phyloP scores from a whole-genome alignment of 176 grass and related monocot genomes.

The Rhynchospora breviuscula region DNA sequence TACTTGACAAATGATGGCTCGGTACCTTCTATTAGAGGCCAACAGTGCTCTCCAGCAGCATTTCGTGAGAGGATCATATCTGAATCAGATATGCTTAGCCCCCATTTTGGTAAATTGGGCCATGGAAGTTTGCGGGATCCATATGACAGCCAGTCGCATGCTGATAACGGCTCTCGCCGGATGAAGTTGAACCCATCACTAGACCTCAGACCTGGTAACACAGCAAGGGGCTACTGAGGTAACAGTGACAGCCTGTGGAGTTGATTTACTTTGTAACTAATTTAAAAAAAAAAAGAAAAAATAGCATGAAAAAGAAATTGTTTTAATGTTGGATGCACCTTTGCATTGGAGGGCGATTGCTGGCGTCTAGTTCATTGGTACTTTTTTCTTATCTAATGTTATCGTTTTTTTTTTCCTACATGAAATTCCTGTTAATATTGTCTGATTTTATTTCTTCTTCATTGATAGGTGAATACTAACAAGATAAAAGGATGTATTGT shows the following conservation, averaged over 20 bases:
- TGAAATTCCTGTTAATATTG: background rate
- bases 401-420: background rate
- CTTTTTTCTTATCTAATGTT: background rate
- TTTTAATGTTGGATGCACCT: background rate
- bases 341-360: conserved; percentile 10
- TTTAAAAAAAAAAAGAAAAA: conserved; percentile 23
- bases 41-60: conserved; percentile 39
- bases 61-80: conserved; percentile 50
- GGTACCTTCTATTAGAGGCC: conserved; percentile 41
- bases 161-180: conserved; percentile 42
- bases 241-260: background rate
- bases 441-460: conserved; percentile 1
- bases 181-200: conserved; percentile 59
- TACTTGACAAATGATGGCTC: conserved; percentile 50
- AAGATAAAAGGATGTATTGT: conserved; percentile 11
- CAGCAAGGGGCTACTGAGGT: conserved; percentile 23
- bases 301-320: background rate
- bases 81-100: conserved; percentile 58
- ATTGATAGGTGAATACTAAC: conserved; percentile 23
- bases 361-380: conserved; percentile 19
- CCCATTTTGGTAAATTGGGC: conserved; percentile 69
- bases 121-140: conserved; percentile 52
- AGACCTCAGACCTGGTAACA: conserved; percentile 38
- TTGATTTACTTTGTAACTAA: conserved; percentile 25
- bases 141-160: conserved; percentile 36